Evolutionary conservation across 768 basidiomycete genomes (phyloP), one percentile per base, ranked within the genome.

Genomic region (Favolaschia claudopus): DNA sequence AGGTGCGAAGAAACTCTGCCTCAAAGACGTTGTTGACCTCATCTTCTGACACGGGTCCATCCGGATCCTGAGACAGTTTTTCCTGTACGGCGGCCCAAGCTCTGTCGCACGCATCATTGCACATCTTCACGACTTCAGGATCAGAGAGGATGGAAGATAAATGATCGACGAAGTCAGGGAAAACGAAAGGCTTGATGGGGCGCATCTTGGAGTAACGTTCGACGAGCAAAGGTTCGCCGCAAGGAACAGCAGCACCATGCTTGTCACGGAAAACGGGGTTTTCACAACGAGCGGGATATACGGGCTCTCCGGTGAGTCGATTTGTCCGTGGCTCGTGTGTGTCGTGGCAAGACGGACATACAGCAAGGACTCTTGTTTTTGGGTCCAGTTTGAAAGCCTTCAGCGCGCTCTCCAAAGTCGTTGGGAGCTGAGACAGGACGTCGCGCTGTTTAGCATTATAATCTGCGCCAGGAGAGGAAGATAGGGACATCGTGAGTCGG

Each of bases 1-100:
- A 73, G 7, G 45, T 61, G 7, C 47, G 49, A 12, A 76, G 48
- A 46, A 73, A 72, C 5, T 60, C 45, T 2, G 66, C 70, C 10
- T 73, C 60, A 28, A 68, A 71, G 10, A 68, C 31, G 34, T 62
- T 42, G 13, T 50, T 54, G 19, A 70, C 52, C n/a, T 13, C 17
- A 20, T 39, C 25, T 9, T 39, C 28, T 4, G 46, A 44, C 20
- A 24, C 22, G 43, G 43, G 27, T 24, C 20, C 43, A 15, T 29
- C 9, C 28, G 27, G 20, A n/a, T 52, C 42, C 32, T 28, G 25
- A 9, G 39, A 38, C 27, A 27, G 50, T 15, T 45, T 58, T 20
- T 51, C 53, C 20, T 44, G 42, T n/a, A 58, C 31, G 32, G 43
- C 20, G 22, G 55, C 45, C 13, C 47, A n/a, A 17, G 60, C 63